Evolutionary conservation across 202 grass and related monocot species (phyloP).

Genomic region (Bolboschoenoplectus hybrid): DNA sequence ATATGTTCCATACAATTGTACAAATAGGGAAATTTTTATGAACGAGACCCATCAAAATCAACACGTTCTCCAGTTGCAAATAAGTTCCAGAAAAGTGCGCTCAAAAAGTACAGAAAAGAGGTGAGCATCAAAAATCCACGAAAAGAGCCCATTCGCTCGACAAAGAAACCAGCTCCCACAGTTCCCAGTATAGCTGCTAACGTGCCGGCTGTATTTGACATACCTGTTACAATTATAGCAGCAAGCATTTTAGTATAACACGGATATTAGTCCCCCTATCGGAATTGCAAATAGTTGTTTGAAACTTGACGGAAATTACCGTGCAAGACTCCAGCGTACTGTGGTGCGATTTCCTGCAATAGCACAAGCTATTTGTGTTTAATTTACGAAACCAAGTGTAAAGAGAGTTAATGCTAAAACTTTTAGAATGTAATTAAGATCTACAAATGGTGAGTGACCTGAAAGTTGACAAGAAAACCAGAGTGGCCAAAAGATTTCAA

Average conservation of each 20-base stretch:
- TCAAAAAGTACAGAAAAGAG: conserved; percentile 78
- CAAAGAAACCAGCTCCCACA: conserved; percentile 94
- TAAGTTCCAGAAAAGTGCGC: conserved; percentile 85
- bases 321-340: conserved; percentile 92
- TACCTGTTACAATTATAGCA: conserved; percentile 59
- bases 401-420: neutral
- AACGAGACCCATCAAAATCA: conserved; percentile 64
- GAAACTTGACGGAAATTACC: conserved; percentile 48
- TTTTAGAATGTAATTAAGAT: conserved; percentile 20
- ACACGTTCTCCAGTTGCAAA: conserved; percentile 92
- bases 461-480: conserved; percentile 95
- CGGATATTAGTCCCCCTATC: neutral
- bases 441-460: conserved; percentile 48
- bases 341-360: conserved; percentile 87
- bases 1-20: conserved; percentile 23
- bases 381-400: conserved; percentile 18
- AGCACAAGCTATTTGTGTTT: conserved; percentile 1
- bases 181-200: conserved; percentile 93
- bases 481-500: conserved; percentile 92
- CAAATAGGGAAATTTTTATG: neutral
- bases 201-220: conserved; percentile 94
- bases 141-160: conserved; percentile 93
- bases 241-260: neutral
- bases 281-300: conserved; percentile 9
- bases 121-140: conserved; percentile 83